These are phyloP conservation scores for Botrytis fabae DNA, from an alignment of 2,329 filamentous ascomycete genomes.

Conservation along the genomic window DNA sequence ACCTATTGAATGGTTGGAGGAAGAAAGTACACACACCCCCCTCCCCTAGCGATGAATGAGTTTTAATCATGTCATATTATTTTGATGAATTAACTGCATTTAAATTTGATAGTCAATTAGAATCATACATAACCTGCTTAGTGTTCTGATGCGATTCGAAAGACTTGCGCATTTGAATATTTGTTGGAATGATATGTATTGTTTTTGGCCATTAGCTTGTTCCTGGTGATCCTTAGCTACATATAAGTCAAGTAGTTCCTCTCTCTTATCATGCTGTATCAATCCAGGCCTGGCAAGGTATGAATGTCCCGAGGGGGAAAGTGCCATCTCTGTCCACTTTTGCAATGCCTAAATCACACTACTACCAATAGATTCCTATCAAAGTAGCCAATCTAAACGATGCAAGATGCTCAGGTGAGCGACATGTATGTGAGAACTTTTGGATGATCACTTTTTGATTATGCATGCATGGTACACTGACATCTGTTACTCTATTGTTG, in stretches of 20 bases:
- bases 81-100: neutral
- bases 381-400: neutral
- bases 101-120: neutral
- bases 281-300: neutral
- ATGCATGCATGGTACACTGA: neutral
- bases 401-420: neutral
- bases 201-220: neutral
- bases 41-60: neutral
- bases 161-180: neutral
- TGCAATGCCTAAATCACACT: neutral
- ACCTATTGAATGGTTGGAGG: neutral
- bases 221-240: neutral
- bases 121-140: neutral
- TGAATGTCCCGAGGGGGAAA: neutral
- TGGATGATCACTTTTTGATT: neutral
- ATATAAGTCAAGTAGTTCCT: neutral
- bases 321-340: neutral
- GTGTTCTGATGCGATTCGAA: neutral
- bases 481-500: neutral
- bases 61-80: neutral
- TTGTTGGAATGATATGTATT: neutral
- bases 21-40: neutral
- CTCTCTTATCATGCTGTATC: neutral
- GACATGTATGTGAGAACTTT: neutral
- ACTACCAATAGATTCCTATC: neutral